A percentile compares a stretch with the other conserved stretches of the same genome.
phyloP scores from a whole-genome alignment of 2,329 filamentous ascomycete species.

The Phaeosphaeria sp. region DNA sequence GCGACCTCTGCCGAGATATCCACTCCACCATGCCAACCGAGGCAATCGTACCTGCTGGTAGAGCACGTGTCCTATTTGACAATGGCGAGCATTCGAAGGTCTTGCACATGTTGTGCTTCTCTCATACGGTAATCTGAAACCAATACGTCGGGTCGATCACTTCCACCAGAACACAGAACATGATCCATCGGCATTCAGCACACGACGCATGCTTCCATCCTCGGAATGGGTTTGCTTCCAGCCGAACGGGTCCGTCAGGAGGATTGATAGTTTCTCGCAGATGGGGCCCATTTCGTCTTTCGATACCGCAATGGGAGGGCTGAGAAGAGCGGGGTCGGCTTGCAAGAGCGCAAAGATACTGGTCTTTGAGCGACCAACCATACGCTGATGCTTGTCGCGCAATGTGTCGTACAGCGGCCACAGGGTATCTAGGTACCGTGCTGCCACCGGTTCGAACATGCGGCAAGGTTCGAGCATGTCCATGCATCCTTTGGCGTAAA shows the following conservation, averaged over 20 bases:
- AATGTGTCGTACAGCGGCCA: constrained; percentile 45
- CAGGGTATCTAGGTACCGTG: constrained; percentile 40
- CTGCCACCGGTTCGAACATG: constrained; percentile 40
- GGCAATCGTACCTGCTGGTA: neutral
- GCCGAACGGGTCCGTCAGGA: constrained; percentile 47
- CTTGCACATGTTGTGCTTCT: neutral
- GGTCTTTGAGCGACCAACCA: constrained; percentile 40
- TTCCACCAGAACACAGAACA: constrained; percentile 46
- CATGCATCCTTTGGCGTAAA: constrained; percentile 43
- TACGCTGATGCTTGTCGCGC: constrained; percentile 40
- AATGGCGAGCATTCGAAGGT: neutral
- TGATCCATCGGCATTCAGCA: constrained; percentile 42
- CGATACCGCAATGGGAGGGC: constrained; percentile 38
- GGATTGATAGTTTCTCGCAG: constrained; percentile 40
- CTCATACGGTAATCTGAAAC: neutral
- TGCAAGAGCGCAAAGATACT: constrained; percentile 45
- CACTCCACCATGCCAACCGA: neutral
- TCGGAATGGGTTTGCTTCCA: constrained; percentile 33
- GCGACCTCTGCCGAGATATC: neutral
- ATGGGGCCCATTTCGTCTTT: constrained; percentile 44
- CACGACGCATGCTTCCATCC: constrained; percentile 34
- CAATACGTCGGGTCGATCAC: constrained; percentile 19
- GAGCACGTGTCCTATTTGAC: neutral
- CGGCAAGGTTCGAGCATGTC: constrained; percentile 44
- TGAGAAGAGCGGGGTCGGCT: constrained; percentile 29